phyloP scores from a whole-genome alignment of 2,329 filamentous ascomycete species.

The Penicillium sclerotigenum region DNA sequence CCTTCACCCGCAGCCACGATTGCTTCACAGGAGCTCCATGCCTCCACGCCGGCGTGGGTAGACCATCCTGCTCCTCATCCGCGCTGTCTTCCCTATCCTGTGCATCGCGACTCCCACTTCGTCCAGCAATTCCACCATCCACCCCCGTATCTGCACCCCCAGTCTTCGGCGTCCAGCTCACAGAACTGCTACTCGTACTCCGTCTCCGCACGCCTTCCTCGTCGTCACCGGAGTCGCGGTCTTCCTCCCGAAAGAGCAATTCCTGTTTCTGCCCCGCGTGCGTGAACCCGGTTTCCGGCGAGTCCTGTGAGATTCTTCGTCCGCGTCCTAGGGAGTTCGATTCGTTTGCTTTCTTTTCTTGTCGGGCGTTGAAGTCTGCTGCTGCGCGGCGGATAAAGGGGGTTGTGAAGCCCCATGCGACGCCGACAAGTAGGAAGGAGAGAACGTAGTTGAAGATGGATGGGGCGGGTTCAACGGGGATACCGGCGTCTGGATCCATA shows the following conservation, averaged over 20 bases:
- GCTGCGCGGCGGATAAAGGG: constrained; percentile 88
- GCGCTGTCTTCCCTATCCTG: constrained; percentile 10
- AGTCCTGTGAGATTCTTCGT: constrained; percentile 9
- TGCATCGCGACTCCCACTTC: constrained; percentile 27
- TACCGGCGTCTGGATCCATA: constrained; percentile 35
- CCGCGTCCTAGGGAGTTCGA: background rate
- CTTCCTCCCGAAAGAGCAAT: constrained; percentile 12
- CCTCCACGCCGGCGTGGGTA: constrained; percentile 33
- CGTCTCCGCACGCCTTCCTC: constrained; percentile 10
- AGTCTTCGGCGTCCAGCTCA: constrained; percentile 5
- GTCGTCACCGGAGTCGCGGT: background rate
- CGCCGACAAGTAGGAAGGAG: constrained; percentile 83
- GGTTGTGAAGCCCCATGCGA: constrained; percentile 91
- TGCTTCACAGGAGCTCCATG: background rate
- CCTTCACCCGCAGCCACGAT: constrained; percentile 61
- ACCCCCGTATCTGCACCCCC: constrained; percentile 47
- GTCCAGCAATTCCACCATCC: constrained; percentile 33
- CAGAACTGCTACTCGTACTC: constrained; percentile 14
- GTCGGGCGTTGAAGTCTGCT: constrained; percentile 64
- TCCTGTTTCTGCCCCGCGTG: constrained; percentile 15
- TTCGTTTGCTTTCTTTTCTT: constrained; percentile 26
- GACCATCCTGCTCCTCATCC: constrained; percentile 16
- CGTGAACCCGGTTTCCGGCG: background rate
- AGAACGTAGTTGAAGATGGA: constrained; percentile 73
- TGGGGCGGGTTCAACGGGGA: constrained; percentile 25